Conservation (phyloP, 1,284 basidiomycete species). For the Papiliotrema nemorosa region DNA sequence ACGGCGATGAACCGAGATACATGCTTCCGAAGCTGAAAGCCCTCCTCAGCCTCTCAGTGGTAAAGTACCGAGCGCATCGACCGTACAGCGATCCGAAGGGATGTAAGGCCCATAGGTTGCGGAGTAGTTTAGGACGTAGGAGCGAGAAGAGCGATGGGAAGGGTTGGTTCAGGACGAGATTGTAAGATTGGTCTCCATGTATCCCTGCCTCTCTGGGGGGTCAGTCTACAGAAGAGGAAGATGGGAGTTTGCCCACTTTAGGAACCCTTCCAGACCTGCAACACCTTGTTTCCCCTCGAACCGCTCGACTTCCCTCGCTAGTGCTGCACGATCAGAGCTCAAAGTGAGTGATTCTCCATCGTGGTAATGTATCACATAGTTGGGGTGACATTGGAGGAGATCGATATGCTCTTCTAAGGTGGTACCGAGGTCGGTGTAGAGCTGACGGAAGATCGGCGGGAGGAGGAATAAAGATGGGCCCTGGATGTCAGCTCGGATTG, state of each 20-base stretch:
- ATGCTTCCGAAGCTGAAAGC: slow-evolving; percentile 52
- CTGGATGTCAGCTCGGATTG: slow-evolving; percentile 16
- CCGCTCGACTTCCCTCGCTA: slow-evolving; percentile 52
- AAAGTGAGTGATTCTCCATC: slow-evolving; percentile 52
- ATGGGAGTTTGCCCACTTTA: slow-evolving; percentile 18
- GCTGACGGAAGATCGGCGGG: slow-evolving; percentile 52
- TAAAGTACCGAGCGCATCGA: slow-evolving; percentile 51
- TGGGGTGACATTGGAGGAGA: slow-evolving; percentile 51
- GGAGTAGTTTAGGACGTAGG: slow-evolving; percentile 50
- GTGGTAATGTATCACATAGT: slow-evolving; percentile 52
- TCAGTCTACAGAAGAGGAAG: slow-evolving; percentile 6
- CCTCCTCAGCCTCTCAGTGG: slow-evolving; percentile 52
- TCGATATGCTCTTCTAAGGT: slow-evolving; percentile 50
- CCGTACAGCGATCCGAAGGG: slow-evolving; percentile 47
- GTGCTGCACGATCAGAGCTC: slow-evolving; percentile 49
- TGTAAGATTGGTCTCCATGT: slow-evolving; percentile 49
- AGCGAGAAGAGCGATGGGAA: slow-evolving; percentile 51
- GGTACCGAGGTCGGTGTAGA: slow-evolving; percentile 52
- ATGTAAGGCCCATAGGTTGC: slow-evolving; percentile 47
- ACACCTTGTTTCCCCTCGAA: slow-evolving; percentile 54
- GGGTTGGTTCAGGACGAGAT: slow-evolving; percentile 52
- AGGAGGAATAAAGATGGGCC: slow-evolving; percentile 55
- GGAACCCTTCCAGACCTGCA: slow-evolving; percentile 34
- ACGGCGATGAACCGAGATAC: slow-evolving; percentile 54
- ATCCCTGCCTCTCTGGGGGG: slow-evolving; percentile 37